Evolutionary conservation across 2,329 filamentous ascomycete genomes (phyloP), one percentile per base, ranked within the genome.

Genomic region (Botrytis hyacinthi): DNA sequence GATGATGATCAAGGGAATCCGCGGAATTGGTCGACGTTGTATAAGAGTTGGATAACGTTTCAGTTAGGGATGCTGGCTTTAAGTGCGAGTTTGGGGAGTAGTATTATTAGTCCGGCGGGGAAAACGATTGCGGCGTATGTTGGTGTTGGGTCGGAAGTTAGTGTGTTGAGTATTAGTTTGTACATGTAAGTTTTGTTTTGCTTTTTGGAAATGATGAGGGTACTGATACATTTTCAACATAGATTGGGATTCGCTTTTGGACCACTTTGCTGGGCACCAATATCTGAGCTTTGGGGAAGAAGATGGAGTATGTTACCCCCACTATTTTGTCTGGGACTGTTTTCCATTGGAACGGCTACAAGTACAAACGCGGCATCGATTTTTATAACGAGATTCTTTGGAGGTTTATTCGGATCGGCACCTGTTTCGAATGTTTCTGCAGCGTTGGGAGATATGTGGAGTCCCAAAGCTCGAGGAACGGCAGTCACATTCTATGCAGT

Each of bases 361-460:
- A 84, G 87, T 1, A 83, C 87, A 73, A 90, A 87, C 76, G 87
- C 90, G 73, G 83, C 83, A 68, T 87, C 87, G 0, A 83, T 93
- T 4, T 83, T 93, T 61, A 84, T 92, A 40, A 85, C 92, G 46
- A 88, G 91, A 65, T 93, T 93, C 82, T 89, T 92, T 73, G 87
- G 87, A 6, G 89, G 89, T 57, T 80, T 88, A 10, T 91, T 90
- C 78, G 89, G 88, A 22, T 88, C 88, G 1, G 89, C 88, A 22
- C 87, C 89, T 6, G 83, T 91, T 74, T 90, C 87, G 65, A 91
- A 91, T 78, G 86, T 87, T 4, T 87, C 88, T 9, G 89, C 88
- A 71, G 87, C 89, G 8, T 87, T 90, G 74, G 87, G 88, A 29
- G 89, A 91, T 78, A 87, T 90, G 79, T 90, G 89, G 76, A 78